Evolutionary conservation across 2,329 filamentous ascomycete genomes (phyloP).

Genomic region (Colletotrichum endophyticum): DNA sequence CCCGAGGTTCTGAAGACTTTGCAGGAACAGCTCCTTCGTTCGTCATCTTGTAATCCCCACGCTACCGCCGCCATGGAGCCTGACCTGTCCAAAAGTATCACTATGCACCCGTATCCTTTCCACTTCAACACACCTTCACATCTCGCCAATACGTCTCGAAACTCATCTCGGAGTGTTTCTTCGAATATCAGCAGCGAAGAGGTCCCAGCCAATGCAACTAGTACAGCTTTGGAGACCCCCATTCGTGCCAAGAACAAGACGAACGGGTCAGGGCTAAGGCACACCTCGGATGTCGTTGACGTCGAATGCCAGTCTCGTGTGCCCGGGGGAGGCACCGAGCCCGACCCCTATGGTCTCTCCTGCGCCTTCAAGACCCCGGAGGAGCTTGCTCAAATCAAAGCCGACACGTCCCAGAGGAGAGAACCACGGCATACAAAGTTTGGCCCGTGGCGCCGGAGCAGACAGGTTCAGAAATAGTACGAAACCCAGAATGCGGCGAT

Average conservation of each 20-base stretch:
- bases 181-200: constrained; percentile 25
- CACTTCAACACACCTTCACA: constrained; percentile 36
- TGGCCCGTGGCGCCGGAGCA: constrained; percentile 40
- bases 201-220: constrained; percentile 35
- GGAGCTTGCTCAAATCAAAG: constrained; percentile 79
- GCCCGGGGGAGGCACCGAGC: constrained; percentile 51
- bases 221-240: constrained; percentile 48
- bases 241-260: constrained; percentile 32
- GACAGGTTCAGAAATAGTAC: constrained; percentile 83
- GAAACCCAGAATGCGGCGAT: constrained; percentile 92
- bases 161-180: not conserved
- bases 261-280: constrained; percentile 46
- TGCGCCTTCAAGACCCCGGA: constrained; percentile 76
- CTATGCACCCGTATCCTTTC: constrained; percentile 50
- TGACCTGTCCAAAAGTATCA: constrained; percentile 32
- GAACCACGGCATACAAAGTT: constrained; percentile 33
- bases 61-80: not conserved
- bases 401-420: constrained; percentile 81
- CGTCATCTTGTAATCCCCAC: not conserved
- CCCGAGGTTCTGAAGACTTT: not conserved
- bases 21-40: not conserved
- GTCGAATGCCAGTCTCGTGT: constrained; percentile 64
- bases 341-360: constrained; percentile 83
- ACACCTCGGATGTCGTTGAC: constrained; percentile 43
- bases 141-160: constrained; percentile 26